phyloP scores from a whole-genome alignment of 2,329 filamentous ascomycete genomes.

The Cordyceps cateniannulata region DNA sequence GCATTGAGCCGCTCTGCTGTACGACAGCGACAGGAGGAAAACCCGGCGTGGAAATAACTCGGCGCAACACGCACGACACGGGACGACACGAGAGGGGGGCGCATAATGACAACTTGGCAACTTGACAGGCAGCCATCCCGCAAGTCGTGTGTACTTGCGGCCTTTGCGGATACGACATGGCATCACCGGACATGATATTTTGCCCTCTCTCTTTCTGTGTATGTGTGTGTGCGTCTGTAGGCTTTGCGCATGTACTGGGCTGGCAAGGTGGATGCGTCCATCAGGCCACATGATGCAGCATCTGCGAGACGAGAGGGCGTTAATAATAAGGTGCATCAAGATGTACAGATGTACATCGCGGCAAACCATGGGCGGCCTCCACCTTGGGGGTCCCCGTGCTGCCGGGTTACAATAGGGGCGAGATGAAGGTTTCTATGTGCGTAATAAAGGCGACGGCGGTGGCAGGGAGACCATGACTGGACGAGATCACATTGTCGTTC shows the following conservation, averaged over 20 bases:
- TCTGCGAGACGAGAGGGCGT: neutral
- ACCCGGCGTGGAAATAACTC: neutral
- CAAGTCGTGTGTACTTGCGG: neutral
- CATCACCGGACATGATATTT: neutral
- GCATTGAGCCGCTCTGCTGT: neutral
- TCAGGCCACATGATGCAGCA: neutral
- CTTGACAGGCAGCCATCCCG: neutral
- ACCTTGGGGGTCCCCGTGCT: neutral
- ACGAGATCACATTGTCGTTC: constrained; percentile 1
- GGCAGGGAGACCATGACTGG: neutral
- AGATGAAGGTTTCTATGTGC: neutral
- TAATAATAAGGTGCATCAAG: neutral
- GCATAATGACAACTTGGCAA: too few relatives aligned
- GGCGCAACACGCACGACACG: neutral
- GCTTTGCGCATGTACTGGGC: neutral
- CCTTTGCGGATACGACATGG: constrained; percentile 1
- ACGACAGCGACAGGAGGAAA: neutral
- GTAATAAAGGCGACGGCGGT: neutral
- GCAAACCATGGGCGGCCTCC: neutral
- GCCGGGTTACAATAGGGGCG: neutral
- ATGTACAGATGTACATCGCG: constrained; percentile 6
- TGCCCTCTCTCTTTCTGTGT: neutral
- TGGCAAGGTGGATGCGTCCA: neutral
- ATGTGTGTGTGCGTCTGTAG: neutral
- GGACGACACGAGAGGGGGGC: neutral